These are phyloP conservation scores for Pseudomassariella vexata DNA, from an alignment of 2,329 filamentous ascomycete species.

Conservation along the genomic window DNA sequence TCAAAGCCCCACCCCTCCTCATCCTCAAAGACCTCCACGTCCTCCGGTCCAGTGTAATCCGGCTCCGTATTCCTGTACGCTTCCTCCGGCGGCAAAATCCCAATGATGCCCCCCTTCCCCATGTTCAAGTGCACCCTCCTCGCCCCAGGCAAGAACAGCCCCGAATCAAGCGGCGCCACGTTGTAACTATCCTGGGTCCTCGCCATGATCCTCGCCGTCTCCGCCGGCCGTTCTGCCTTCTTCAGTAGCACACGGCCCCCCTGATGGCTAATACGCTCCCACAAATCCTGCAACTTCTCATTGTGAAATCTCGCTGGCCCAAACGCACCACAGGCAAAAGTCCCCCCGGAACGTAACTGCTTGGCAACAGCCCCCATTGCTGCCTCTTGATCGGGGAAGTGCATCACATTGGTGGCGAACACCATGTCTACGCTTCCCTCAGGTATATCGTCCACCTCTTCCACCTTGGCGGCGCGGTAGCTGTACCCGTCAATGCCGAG, in stretches of 20 bases:
- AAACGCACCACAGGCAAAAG: conserved; percentile 12
- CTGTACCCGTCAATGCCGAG: conserved; percentile 10
- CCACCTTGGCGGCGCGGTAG: conserved; percentile 11
- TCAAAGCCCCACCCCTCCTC: conserved; percentile 4
- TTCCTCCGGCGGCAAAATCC: not conserved
- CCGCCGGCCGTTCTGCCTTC: conserved; percentile 23
- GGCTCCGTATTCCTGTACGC: conserved; percentile 3
- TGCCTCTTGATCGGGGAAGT: conserved; percentile 10
- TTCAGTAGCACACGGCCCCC: not conserved
- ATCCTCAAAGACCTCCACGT: conserved; percentile 3
- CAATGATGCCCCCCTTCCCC: not conserved
- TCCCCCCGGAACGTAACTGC: conserved; percentile 12
- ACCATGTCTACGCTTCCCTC: conserved; percentile 10
- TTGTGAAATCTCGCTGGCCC: conserved; percentile 7
- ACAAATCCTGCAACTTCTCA: conserved; percentile 5
- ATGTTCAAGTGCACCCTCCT: conserved; percentile 51
- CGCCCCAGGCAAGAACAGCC: conserved; percentile 53
- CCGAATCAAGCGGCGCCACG: conserved; percentile 53
- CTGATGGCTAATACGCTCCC: not conserved
- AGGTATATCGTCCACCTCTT: conserved; percentile 12
- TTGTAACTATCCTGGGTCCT: conserved; percentile 3
- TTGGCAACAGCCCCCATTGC: conserved; percentile 11
- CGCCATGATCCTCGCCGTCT: conserved; percentile 65
- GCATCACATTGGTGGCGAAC: conserved; percentile 11
- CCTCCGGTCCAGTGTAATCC: conserved; percentile 2